A percentile compares a stretch with the other conserved stretches of the same genome.
These are phyloP conservation scores for Lachancea waltii DNA, from an alignment of 805 yeast genomes.

Conservation along the genomic window DNA sequence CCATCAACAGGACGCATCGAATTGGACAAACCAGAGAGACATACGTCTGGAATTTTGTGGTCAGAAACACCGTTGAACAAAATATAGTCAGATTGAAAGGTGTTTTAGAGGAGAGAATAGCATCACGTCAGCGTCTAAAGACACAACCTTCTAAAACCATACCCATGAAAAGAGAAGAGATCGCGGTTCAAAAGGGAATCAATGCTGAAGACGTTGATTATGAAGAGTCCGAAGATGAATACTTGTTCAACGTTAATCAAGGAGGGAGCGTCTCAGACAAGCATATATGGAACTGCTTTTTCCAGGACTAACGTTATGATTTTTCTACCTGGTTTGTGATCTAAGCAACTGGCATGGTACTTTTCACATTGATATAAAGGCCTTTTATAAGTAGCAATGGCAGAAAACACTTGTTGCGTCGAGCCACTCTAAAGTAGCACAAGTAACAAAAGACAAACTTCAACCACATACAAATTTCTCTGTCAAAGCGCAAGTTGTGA, in stretches of 20 bases:
- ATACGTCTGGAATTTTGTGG: conserved; percentile 87
- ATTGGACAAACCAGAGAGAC: conserved; percentile 82
- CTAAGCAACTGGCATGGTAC: neutral
- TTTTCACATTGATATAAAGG: neutral
- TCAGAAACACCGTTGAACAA: conserved; percentile 82
- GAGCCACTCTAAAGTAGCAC: too few relatives aligned
- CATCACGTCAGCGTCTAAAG: conserved; percentile 1
- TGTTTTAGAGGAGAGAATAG: conserved; percentile 20
- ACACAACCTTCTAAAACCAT: neutral
- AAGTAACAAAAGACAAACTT: too few relatives aligned
- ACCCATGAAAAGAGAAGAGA: too few relatives aligned
- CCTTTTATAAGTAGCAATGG: too few relatives aligned
- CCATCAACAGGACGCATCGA: conserved; percentile 84
- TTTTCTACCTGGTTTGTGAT: neutral
- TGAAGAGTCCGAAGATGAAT: conserved; percentile 16
- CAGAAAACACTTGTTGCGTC: too few relatives aligned
- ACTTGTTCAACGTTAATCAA: conserved; percentile 23
- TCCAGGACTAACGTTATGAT: conserved; percentile 8
- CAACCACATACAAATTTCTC: too few relatives aligned
- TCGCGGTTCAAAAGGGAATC: conserved; percentile 2
- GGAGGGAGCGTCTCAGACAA: conserved; percentile 25
- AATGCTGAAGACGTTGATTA: neutral
- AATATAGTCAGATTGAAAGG: conserved; percentile 49
- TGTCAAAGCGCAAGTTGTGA: too few relatives aligned
- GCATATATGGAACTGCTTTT: conserved; percentile 31